Percentiles rank a stretch among this genome's conserved stretches.
These are phyloP conservation scores for Macrolepiota albuminosa DNA, from an alignment of 768 basidiomycete genomes.

Conservation along the genomic window DNA sequence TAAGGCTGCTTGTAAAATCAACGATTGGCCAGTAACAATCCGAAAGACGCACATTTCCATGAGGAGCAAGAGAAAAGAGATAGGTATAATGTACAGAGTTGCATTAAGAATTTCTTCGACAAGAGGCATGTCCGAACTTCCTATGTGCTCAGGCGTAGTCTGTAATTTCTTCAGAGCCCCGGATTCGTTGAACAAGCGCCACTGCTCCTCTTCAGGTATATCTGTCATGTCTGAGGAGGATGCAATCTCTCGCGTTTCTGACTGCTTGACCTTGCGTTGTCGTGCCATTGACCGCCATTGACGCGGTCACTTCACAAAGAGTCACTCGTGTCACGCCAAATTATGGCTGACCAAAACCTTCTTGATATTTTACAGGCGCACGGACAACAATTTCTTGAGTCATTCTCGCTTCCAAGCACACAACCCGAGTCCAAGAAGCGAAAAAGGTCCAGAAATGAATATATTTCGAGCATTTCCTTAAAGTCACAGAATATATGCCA, in stretches of 20 bases:
- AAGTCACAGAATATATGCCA: conserved; percentile 16
- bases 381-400: conserved; percentile 42
- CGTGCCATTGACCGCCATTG: conserved; percentile 22
- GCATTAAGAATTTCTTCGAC: conserved; percentile 71
- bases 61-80: conserved; percentile 68
- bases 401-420: conserved; percentile 27
- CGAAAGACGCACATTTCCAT: conserved; percentile 73
- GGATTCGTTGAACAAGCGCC: conserved; percentile 66
- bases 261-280: conserved; percentile 17
- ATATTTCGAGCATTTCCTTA: conserved; percentile 7
- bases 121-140: conserved; percentile 34
- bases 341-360: conserved; percentile 26
- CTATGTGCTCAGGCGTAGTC: conserved; percentile 20
- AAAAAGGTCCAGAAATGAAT: conserved; percentile 18
- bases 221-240: conserved; percentile 27
- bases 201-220: conserved; percentile 73
- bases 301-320: neutral
- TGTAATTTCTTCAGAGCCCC: conserved; percentile 44
- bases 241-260: neutral
- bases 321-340: conserved; percentile 7
- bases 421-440: conserved; percentile 14
- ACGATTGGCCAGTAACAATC: neutral
- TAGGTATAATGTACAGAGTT: conserved; percentile 62
- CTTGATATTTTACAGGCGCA: conserved; percentile 41
- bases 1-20: conserved; percentile 42